Base-by-base conservation (phyloP, 2,329 filamentous ascomycete genomes). In the Aureobasidium lini region DNA sequence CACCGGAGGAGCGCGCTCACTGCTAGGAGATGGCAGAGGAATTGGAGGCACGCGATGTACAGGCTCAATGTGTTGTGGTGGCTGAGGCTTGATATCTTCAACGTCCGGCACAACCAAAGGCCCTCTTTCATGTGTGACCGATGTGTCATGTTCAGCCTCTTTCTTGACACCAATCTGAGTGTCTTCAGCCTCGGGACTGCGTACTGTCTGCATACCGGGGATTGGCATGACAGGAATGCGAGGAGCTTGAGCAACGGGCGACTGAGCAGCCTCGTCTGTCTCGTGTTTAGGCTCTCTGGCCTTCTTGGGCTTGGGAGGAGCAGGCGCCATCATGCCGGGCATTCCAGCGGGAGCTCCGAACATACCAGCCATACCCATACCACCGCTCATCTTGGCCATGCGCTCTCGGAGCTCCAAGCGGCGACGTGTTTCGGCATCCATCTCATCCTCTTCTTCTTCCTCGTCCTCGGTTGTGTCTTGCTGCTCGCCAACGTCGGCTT, bases 331-430 rank as follows among this genome's bases (percentile, higher is more conserved):
- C 58, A 57, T 69, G 64, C 64, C 75, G 15, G 85, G 82, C 71
- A 90, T 83, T 61, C 84, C 84, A 39, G 81, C 83, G 37, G 86
- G 84, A 18, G 83, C 82, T 16, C 89, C 90, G 72, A 95, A 95
- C 85, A 97, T 94, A 67, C 90, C 90, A 70, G 90, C 85, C 87
- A 97, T 95, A 48, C 90, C 90, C 90, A 96, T 96, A 23, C 93
- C 93, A 59, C 93, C 93, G 66, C 93, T 95, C 88, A 99, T 94
- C 76, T 96, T 96, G 47, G 94, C 94, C 90, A 99, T 99, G 66
- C 94, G 85, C 62, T 94, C 91, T 62, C 94, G 85, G 34, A 99
- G 79, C 71, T 96, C 93, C 74, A 96, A 86, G 70, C 87, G 89
- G 56, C 92, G 87, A 65, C 84, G 86, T 23, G 90, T 81, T 71